Base-by-base conservation (phyloP, 2,329 filamentous ascomycete species). In the Arthroderma uncinatum region DNA sequence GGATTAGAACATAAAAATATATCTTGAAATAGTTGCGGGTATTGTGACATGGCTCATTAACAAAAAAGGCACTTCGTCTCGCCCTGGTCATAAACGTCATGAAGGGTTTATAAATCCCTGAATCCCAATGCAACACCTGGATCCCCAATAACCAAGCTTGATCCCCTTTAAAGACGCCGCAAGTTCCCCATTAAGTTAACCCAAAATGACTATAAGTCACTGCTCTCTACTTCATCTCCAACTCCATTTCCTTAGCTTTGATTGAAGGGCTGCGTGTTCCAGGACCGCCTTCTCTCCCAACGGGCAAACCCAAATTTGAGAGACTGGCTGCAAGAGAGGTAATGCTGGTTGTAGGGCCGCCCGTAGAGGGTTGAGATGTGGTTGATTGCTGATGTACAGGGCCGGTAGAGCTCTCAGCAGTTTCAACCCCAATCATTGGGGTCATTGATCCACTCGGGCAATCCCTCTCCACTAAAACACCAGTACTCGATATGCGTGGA, bases 351-450 rank as follows among this genome's bases (percentile, higher is more conserved):
- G 68, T 65, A 37, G 65, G 64, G 61, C 65, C 67, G 2, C 64
- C 59, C 12, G 65, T 56, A 54, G 64, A 63, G 53, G 68, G 66
- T 28, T 61, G 67, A 59, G 64, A 65, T 62, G 62, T 65, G 58
- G 69, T 74, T 53, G 67, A 66, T 28, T 61, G 67, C 59, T 63
- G 66, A 62, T 62, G 65, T 58, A 69, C 74, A 55, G 74, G 78
- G n/a, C 77, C 75, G 16, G 83, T 65, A 4, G 76, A 74, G 44
- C 78, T 73, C 57, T 84, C 76, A 0, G 79, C 77, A 1, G 78
- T 80, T 66, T 86, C 83, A 2, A 85, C 76, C 0, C 78, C 78
- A 16, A 86, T 70, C 2, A 85, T 80, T 1, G 82, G 83, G 36
- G 76, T 75, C 50, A 66, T 67, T 57, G 64, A 62, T 39, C 65